phyloP scores from a whole-genome alignment of 2,329 filamentous ascomycete genomes.

The Claviceps africana region DNA sequence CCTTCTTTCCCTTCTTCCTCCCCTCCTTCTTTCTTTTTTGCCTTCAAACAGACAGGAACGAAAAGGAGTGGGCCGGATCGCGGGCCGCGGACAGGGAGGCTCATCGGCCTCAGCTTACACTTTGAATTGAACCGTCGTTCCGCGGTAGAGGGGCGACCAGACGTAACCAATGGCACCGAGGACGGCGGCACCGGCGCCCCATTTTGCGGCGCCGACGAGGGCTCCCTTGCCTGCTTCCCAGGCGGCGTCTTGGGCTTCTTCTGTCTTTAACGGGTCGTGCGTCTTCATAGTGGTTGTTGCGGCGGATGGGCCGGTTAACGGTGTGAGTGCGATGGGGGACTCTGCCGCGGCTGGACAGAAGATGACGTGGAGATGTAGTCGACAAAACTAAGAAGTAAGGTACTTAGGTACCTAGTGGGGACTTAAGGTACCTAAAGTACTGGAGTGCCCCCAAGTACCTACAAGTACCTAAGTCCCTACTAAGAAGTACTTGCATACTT shows the following conservation, averaged over 20 bases:
- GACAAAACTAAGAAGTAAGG: too few species aligned
- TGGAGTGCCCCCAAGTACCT: too few species aligned
- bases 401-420: too few species aligned
- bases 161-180: conserved; percentile 48
- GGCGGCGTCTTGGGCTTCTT: conserved; percentile 55
- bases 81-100: background rate
- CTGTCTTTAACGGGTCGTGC: conserved; percentile 45
- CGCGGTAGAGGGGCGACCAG: conserved; percentile 57
- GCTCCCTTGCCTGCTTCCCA: conserved; percentile 60
- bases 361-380: too few species aligned
- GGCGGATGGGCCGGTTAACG: background rate
- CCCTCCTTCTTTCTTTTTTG: background rate
- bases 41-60: background rate
- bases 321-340: background rate
- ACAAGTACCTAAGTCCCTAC: too few species aligned
- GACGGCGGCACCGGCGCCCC: conserved; percentile 52
- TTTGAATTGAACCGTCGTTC: conserved; percentile 63
- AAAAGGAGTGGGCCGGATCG: too few species aligned
- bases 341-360: background rate
- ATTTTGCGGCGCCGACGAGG: conserved; percentile 52
- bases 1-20: background rate
- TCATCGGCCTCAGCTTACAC: conserved; percentile 38
- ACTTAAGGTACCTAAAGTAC: too few species aligned
- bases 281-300: conserved; percentile 24
- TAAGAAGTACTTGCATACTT: too few species aligned